Evolutionary conservation across 805 yeast genomes (phyloP).

Genomic region (Wickerhamomyces bovis): DNA sequence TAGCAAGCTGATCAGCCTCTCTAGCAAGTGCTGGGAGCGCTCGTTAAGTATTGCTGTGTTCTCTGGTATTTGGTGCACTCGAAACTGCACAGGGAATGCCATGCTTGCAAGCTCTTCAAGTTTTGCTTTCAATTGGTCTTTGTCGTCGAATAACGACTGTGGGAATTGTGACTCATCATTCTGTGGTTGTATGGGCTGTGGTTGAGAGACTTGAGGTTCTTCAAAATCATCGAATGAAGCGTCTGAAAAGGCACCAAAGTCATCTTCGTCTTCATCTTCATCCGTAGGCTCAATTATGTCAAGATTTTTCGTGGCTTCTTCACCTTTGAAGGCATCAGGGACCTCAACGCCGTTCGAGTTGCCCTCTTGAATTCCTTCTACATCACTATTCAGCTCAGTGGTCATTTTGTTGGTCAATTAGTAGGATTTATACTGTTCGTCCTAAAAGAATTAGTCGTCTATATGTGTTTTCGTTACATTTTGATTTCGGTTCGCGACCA

Average conservation of each 20-base stretch:
- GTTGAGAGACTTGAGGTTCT: slow-evolving; percentile 8
- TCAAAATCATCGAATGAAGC: slow-evolving; percentile 30
- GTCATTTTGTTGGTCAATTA: background rate
- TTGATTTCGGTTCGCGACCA: background rate
- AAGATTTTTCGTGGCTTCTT: background rate
- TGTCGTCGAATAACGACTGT: slow-evolving; percentile 10
- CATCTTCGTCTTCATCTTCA: slow-evolving; percentile 22
- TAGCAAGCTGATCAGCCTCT: slow-evolving; percentile 41
- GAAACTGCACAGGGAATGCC: slow-evolving; percentile 11
- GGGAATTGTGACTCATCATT: slow-evolving; percentile 7
- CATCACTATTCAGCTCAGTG: background rate
- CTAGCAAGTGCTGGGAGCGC: slow-evolving; percentile 36
- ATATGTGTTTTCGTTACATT: background rate
- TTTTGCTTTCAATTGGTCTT: slow-evolving; percentile 4
- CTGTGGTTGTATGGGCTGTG: background rate
- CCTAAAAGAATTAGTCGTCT: too few species aligned
- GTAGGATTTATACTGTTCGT: background rate
- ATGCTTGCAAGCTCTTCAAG: slow-evolving; percentile 4
- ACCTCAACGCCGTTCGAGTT: background rate
- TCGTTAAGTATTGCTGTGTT: slow-evolving; percentile 22
- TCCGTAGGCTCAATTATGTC: background rate
- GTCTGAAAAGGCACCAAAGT: slow-evolving; percentile 29
- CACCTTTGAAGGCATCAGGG: background rate
- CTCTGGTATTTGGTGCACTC: slow-evolving; percentile 5
- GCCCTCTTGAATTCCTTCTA: background rate